Evolutionary conservation across 2,329 filamentous ascomycete species (phyloP).

Genomic region (Colletotrichum eremochloae): DNA sequence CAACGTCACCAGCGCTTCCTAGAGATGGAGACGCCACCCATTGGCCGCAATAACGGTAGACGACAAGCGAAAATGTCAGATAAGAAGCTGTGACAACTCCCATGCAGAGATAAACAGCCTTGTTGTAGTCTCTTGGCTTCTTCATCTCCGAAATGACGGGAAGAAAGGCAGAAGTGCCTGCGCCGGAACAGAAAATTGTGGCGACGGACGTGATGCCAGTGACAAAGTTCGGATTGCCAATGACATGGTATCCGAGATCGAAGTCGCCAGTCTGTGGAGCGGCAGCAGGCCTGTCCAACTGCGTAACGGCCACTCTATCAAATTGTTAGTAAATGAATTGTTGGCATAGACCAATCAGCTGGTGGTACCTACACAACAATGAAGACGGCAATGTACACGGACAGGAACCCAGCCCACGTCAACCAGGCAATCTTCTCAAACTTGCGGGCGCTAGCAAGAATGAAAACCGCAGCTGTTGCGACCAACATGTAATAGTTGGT

Average conservation of each 20-base stretch:
- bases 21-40: slow-evolving; percentile 74
- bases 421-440: slow-evolving; percentile 73
- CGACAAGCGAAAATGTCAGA: slow-evolving; percentile 69
- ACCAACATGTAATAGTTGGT: slow-evolving; percentile 70
- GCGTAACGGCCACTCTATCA: slow-evolving; percentile 66
- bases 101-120: slow-evolving; percentile 72
- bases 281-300: slow-evolving; percentile 68
- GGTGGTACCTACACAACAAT: slow-evolving; percentile 62
- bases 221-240: slow-evolving; percentile 69
- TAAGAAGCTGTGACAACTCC: slow-evolving; percentile 68
- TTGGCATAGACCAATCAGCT: neutral
- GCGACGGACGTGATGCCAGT: slow-evolving; percentile 69
- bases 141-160: slow-evolving; percentile 77
- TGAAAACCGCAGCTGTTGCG: slow-evolving; percentile 62
- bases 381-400: slow-evolving; percentile 69
- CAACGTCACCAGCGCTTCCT: slow-evolving; percentile 68
- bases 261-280: slow-evolving; percentile 71
- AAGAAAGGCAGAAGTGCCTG: slow-evolving; percentile 71
- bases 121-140: slow-evolving; percentile 69
- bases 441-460: slow-evolving; percentile 67
- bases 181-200: slow-evolving; percentile 71
- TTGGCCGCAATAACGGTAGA: slow-evolving; percentile 72
- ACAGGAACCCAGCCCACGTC: slow-evolving; percentile 71
- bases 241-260: slow-evolving; percentile 70
- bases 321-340: neutral